Evolutionary conservation across 352 stramenopile genomes (phyloP).

Genomic region (Pythium myriotylum): DNA sequence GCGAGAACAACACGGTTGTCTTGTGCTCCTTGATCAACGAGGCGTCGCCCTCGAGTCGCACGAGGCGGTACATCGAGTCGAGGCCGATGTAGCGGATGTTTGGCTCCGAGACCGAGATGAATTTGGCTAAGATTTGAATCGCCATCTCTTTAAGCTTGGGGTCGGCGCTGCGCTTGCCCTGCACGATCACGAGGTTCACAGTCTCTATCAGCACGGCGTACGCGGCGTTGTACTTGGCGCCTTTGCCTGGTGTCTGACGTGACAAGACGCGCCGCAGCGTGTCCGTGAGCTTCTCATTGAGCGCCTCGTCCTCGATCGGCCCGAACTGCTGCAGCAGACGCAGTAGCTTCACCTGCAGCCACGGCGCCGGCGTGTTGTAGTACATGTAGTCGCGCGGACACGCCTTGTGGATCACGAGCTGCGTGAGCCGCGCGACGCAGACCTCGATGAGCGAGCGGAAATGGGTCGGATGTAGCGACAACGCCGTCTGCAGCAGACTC

Average conservation of each 20-base stretch:
- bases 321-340: constrained; percentile 95
- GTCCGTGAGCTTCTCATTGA: constrained; percentile 85
- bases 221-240: constrained; percentile 95
- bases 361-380: constrained; percentile 96
- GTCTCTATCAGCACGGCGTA: constrained; percentile 98
- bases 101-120: constrained; percentile 96
- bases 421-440: constrained; percentile 90
- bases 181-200: constrained; percentile 96
- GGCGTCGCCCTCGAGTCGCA: constrained; percentile 83
- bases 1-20: constrained; percentile 93
- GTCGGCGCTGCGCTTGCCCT: constrained; percentile 82
- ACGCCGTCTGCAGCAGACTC: constrained; percentile 89
- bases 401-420: constrained; percentile 93
- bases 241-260: constrained; percentile 79
- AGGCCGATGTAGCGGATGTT: constrained; percentile 99
- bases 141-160: constrained; percentile 89
- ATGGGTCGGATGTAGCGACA: constrained; percentile 86
- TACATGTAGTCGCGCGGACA: constrained; percentile 97
- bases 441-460: constrained; percentile 94
- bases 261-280: constrained; percentile 93
- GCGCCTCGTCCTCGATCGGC: constrained; percentile 46
- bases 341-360: constrained; percentile 94
- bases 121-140: constrained; percentile 94
- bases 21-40: constrained; percentile 94
- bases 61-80: constrained; percentile 96